These are phyloP conservation scores for Carex arenaria DNA, from an alignment of 202 grass and related monocot genomes.

Conservation along the genomic window DNA sequence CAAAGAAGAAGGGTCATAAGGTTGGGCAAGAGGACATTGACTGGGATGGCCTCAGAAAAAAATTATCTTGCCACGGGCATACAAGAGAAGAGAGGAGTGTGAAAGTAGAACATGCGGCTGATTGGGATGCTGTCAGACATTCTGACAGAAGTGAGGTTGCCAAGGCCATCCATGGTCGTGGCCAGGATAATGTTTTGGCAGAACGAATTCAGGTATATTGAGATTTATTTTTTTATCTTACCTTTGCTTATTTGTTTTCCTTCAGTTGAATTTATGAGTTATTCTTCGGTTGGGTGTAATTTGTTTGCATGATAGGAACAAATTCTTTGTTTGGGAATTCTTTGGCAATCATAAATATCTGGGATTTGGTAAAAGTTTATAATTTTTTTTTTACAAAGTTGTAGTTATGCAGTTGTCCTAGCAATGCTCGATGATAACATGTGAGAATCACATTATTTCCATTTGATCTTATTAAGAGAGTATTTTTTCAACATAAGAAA, in stretches of 20 bases:
- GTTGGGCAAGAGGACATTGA: slow-evolving; percentile 9
- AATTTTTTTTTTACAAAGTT: background rate
- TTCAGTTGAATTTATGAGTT: background rate
- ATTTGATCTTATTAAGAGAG: background rate
- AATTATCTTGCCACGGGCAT: background rate
- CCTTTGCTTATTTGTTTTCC: background rate
- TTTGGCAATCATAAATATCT: background rate
- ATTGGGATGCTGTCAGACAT: slow-evolving; percentile 20
- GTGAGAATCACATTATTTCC: background rate
- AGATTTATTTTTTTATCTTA: background rate
- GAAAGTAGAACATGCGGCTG: slow-evolving; percentile 1
- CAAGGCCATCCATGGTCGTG: slow-evolving; percentile 8
- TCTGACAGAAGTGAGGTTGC: slow-evolving; percentile 12
- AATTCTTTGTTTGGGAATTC: background rate
- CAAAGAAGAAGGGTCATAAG: slow-evolving; percentile 4
- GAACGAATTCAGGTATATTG: slow-evolving; percentile 27
- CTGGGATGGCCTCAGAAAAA: slow-evolving; percentile 16
- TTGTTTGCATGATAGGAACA: background rate
- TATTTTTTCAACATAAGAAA: background rate
- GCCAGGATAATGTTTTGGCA: slow-evolving; percentile 16
- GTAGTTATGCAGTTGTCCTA: background rate
- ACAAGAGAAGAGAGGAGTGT: background rate
- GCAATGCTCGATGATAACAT: background rate
- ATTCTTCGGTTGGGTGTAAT: background rate
- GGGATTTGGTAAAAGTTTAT: background rate